These are phyloP conservation scores for Calonectria naviculata DNA, from an alignment of 2,329 filamentous ascomycete species.

Conservation along the genomic window DNA sequence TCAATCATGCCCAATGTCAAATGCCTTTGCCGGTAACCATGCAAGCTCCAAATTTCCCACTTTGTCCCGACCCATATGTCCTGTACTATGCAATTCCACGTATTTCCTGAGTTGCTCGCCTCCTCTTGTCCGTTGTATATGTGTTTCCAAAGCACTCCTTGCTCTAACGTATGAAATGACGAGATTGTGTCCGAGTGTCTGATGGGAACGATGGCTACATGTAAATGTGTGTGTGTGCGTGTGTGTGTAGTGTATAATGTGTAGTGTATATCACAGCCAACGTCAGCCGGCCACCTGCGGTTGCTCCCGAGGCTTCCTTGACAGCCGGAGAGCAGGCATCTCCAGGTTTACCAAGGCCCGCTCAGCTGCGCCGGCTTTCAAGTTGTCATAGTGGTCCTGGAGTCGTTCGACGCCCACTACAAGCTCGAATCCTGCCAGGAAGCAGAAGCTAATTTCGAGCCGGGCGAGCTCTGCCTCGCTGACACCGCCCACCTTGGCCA, in stretches of 20 bases:
- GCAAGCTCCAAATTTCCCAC: constrained; percentile 11
- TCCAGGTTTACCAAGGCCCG: constrained; percentile 38
- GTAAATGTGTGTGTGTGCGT: neutral
- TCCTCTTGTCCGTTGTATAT: neutral
- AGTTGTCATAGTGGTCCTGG: constrained; percentile 46
- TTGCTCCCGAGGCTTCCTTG: constrained; percentile 34
- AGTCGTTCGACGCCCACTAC: constrained; percentile 58
- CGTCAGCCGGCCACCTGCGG: constrained; percentile 29
- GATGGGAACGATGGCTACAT: neutral
- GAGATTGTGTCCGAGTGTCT: neutral
- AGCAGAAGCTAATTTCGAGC: constrained; percentile 91
- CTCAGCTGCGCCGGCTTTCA: constrained; percentile 44
- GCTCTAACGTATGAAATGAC: neutral
- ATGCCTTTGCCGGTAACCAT: constrained; percentile 19
- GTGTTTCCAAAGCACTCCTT: neutral
- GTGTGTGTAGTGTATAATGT: neutral
- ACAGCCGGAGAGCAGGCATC: constrained; percentile 43
- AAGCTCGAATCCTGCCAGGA: constrained; percentile 86
- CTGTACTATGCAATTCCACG: constrained; percentile 12
- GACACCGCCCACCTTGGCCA: constrained; percentile 90
- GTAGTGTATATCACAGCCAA: neutral
- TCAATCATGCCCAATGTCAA: constrained; percentile 13
- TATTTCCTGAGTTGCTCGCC: neutral
- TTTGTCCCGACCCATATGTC: constrained; percentile 8
- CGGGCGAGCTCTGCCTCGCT: constrained; percentile 83